Percentiles rank a stretch among this genome's conserved stretches.
Conservation (phyloP, 805 yeast species). For the Zygosaccharomyces bisporus region DNA sequence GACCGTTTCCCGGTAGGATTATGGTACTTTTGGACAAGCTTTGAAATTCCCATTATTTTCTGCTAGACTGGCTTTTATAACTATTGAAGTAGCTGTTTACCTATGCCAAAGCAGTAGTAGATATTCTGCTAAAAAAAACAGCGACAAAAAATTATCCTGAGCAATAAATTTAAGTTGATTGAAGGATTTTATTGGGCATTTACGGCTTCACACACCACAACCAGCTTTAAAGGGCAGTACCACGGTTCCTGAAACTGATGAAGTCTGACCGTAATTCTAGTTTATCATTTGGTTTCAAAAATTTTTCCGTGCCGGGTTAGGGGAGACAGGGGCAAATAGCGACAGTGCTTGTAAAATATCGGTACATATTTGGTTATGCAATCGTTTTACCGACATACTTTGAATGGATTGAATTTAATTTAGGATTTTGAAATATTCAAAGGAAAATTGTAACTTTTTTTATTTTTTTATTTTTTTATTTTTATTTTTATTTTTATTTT, state of each 20-base stretch:
- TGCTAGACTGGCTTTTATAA: neutral
- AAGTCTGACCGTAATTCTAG: no score
- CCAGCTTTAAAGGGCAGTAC: neutral
- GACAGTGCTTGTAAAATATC: neutral
- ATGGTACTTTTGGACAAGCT: constrained; percentile 12
- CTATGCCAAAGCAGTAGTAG: neutral
- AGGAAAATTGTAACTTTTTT: no score
- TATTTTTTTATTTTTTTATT: no score
- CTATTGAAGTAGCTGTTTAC: neutral
- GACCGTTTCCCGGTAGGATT: neutral
- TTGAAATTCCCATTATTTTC: constrained; percentile 17
- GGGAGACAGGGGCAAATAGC: neutral
- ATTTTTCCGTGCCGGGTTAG: neutral
- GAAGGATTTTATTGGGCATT: neutral
- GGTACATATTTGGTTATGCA: neutral
- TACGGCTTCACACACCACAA: neutral
- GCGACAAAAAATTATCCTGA: neutral
- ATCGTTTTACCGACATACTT: neutral
- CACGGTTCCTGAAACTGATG: neutral
- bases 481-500: no score
- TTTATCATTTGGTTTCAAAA: neutral
- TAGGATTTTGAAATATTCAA: neutral
- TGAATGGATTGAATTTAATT: no score
- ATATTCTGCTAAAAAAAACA: neutral
- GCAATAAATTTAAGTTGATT: neutral